A percentile compares a stretch with the other conserved stretches of the same genome.
These are phyloP conservation scores for Phylloporus scabripes DNA, from an alignment of 768 basidiomycete genomes.

Conservation along the genomic window DNA sequence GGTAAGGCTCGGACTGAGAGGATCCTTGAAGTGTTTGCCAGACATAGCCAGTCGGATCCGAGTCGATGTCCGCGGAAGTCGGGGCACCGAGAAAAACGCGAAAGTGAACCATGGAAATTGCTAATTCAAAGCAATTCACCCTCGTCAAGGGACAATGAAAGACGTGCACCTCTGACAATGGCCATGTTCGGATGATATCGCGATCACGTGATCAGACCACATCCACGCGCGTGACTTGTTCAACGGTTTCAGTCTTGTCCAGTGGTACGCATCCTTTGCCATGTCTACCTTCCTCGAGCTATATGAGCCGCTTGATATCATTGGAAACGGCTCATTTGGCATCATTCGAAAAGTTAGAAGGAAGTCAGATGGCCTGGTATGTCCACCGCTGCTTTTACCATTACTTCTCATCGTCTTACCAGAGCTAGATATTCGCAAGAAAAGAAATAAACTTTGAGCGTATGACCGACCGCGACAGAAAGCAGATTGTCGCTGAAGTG, in stretches of 20 bases:
- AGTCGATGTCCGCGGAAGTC: slow-evolving; percentile 28
- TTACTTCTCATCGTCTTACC: not conserved
- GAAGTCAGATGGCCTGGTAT: slow-evolving; percentile 75
- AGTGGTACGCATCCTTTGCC: not conserved
- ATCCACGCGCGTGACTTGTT: slow-evolving; percentile 24
- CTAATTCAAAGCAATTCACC: not conserved
- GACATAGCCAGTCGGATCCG: slow-evolving; percentile 33
- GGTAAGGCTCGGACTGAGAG: slow-evolving; percentile 17
- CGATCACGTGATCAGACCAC: slow-evolving; percentile 26
- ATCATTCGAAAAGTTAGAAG: slow-evolving; percentile 92
- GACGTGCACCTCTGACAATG: no score
- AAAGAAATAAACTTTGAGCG: slow-evolving; percentile 98
- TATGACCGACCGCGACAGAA: slow-evolving; percentile 93
- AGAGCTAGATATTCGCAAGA: slow-evolving; percentile 66
- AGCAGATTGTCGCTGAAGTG: slow-evolving; percentile 98
- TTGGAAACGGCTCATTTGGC: slow-evolving; percentile 97
- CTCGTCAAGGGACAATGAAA: not conserved
- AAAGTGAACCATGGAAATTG: slow-evolving; percentile 29
- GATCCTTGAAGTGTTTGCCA: slow-evolving; percentile 42
- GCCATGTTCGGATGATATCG: slow-evolving; percentile 6
- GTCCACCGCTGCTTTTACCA: slow-evolving; percentile 28
- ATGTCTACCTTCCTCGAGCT: slow-evolving; percentile 53
- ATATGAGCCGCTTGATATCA: slow-evolving; percentile 86
- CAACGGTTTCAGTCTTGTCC: slow-evolving; percentile 22
- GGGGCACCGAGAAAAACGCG: slow-evolving; percentile 52